Evolutionary conservation across 163 green algal species (phyloP), one percentile per base, ranked within the genome.

Genomic region (Chlorella variabilis): DNA sequence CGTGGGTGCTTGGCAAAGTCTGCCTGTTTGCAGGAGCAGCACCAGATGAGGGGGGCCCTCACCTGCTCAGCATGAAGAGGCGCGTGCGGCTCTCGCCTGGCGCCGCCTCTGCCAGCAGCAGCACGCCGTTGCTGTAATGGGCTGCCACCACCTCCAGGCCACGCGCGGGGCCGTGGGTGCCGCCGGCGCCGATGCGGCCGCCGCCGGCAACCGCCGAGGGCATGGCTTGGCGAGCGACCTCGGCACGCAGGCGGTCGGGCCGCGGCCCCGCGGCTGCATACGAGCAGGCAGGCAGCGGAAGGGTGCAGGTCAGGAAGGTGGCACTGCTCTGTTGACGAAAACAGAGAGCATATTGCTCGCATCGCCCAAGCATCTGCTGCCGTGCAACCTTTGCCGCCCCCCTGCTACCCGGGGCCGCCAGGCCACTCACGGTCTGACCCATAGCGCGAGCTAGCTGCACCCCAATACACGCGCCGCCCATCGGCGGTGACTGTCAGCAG

Each of bases 401-500:
- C 7, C 17, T 65, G 21, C 56, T 13, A 65, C 61, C 71, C n/a
- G 15, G 54, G 54, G 18, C 20, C 18, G 20, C 54, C 54, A 63
- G 49, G 0, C 21, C 21, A 58, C 71, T 81, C 74, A 81, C 58
- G 74, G 20, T 45, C 29, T 33, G 21, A 45, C 45, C 67, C 69
- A 20, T 62, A 68, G 21, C 68, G 74, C 1, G 80, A 45, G 54
- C 69, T 62, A 20, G 63, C 61, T 3, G 66, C 70, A 25, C 58
- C 80, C 59, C 96, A 95, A 87, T 95, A 98, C 4, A 97, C 89
- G 33, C 95, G 88, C 1, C 94, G 85, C 25, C 93, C 96, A 77
- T 98, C 94, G 15, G 92, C 87, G 2, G 92, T 95, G 23, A 98
- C 87, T 1, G 91, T 95, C 68, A 98, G 78, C 36, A 98, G 84